Conservation (phyloP, 129 eudicot species). For the Helianthus tuberosus region DNA sequence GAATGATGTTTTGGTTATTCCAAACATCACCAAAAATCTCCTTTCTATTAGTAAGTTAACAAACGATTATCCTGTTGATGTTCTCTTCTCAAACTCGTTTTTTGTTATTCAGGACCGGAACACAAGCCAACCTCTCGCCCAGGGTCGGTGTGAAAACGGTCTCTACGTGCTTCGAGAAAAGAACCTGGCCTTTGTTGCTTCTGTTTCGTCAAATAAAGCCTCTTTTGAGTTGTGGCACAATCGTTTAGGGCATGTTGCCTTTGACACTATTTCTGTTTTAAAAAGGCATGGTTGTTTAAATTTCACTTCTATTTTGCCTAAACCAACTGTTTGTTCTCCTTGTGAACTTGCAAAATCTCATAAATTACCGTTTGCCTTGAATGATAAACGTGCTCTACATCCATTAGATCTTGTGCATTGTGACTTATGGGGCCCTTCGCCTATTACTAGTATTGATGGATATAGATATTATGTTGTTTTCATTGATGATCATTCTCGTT, state of each 20-base stretch:
- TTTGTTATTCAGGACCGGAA: not conserved
- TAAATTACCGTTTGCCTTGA: no score
- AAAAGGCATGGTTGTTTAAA: not conserved
- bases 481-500: no score
- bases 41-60: not conserved
- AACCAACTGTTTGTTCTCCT: not conserved
- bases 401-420: no score
- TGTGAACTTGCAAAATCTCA: not conserved
- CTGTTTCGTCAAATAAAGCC: not conserved
- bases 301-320: not conserved
- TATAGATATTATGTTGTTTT: no score
- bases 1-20: no score
- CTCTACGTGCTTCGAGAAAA: not conserved
- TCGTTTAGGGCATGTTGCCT: conserved; percentile 1
- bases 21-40: no score
- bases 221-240: not conserved
- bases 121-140: not conserved
- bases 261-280: not conserved
- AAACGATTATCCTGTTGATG: not conserved
- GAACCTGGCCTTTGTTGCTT: not conserved
- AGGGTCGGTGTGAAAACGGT: not conserved
- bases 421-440: no score
- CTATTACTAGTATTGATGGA: no score
- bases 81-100: not conserved
- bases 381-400: no score